phyloP scores from a whole-genome alignment of 208 protist genomes.

The Blastocrithidia nonstop region DNA sequence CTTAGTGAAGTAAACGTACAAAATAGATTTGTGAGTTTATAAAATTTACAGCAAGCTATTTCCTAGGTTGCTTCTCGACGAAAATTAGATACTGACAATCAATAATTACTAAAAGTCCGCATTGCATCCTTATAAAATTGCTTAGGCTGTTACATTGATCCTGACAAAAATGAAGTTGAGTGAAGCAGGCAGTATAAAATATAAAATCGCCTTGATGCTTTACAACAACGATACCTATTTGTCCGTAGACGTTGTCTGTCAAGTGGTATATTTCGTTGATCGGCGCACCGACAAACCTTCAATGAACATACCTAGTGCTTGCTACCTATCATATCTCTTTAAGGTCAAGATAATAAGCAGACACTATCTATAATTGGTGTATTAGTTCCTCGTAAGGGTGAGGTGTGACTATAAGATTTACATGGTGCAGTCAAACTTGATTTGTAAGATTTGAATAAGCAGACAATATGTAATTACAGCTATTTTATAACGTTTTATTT shows the following conservation, averaged over 20 bases:
- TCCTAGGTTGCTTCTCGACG: too few relatives aligned
- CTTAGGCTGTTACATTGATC: too few relatives aligned
- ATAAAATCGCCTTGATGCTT: slow-evolving; percentile 28
- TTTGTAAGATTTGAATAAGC: slow-evolving; percentile 9
- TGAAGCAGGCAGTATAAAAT: too few relatives aligned
- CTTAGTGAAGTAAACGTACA: too few relatives aligned
- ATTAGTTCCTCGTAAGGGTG: slow-evolving; percentile 19
- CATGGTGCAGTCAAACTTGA: slow-evolving; percentile 26
- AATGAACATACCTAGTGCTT: slow-evolving; percentile 30
- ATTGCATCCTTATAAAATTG: too few relatives aligned
- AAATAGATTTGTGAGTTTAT: too few relatives aligned
- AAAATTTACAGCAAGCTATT: too few relatives aligned
- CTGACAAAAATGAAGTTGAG: too few relatives aligned
- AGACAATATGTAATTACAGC: too few relatives aligned
- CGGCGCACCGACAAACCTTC: slow-evolving; percentile 17
- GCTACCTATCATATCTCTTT: slow-evolving; percentile 55
- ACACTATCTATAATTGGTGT: slow-evolving; percentile 70
- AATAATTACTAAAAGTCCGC: too few relatives aligned
- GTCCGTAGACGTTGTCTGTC: slow-evolving; percentile 57
- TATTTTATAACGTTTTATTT: too few relatives aligned
- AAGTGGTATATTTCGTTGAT: slow-evolving; percentile 61
- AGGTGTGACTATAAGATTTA: slow-evolving; percentile 58
- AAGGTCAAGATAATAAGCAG: slow-evolving; percentile 37
- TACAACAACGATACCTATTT: slow-evolving; percentile 67
- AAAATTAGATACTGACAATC: too few relatives aligned